Base-by-base conservation (phyloP, 768 basidiomycete genomes). In the Suillus clintonianus region DNA sequence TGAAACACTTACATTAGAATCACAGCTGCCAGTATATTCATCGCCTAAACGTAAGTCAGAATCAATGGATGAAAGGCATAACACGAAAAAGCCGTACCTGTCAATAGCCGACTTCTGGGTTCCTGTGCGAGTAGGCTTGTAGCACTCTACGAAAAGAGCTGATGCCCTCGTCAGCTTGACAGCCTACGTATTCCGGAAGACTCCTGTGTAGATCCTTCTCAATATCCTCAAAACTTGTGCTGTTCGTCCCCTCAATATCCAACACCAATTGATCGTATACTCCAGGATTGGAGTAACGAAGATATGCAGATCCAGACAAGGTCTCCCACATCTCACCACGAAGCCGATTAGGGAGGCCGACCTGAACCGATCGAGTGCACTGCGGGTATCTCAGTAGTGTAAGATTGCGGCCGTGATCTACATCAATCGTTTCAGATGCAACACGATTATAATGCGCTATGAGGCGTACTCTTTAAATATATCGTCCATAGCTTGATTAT, bases 281-380 rank as follows among this genome's bases (percentile, higher is more conserved):
- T 10, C 95, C 93, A 1, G 93, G 95, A 66, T 95, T 90, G 51
- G 87, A 82, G 71, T 90, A 95, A 14, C 97, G 94, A 19, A 97
- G 86, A 76, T 89, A 97, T 60, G 97, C 80, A 5, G 96, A 97
- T 0, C 97, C 97, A 5, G 95, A 97, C 14, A 98, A 84, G 0
- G 94, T 91, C 77, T 99, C 97, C 97, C 97, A 99, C 80, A 99
- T 90, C 75, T 99, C 97, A 15, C 97, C 97, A 27, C 97, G 87
- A 10, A 99, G 82, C 19, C 95, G 83, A 69, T 96, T 97, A 2
- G 97, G 97, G 4, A 99, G 83, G 54, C 97, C 97, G 60, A 99
- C 97, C 78, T 97, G 97, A 1, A 99, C 90, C 32, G 99, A 86
- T n/a, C 97, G 90, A 47, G 96, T 97, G 72, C 94, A 95, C 75